Percentiles rank a stretch among this genome's conserved stretches.
These are phyloP conservation scores for Epithemia pelagica DNA, from an alignment of 108 stramenopile genomes.

Conservation along the genomic window DNA sequence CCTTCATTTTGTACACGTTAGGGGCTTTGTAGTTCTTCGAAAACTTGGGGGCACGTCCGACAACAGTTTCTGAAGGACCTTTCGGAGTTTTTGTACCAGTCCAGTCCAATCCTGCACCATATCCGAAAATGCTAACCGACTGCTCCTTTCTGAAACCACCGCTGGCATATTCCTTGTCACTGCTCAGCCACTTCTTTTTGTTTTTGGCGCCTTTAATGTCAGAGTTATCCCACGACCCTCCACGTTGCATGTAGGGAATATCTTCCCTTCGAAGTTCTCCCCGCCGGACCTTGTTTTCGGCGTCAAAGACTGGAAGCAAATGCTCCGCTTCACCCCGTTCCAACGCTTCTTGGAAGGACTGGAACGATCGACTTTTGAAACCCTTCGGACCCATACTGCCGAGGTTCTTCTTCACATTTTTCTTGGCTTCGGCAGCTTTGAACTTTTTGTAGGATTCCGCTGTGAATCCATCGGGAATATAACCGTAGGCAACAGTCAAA, in stretches of 20 bases:
- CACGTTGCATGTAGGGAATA: slow-evolving; percentile 41
- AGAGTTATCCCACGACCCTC: slow-evolving; percentile 57
- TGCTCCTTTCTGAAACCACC: slow-evolving; percentile 80
- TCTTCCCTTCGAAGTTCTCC: slow-evolving; percentile 68
- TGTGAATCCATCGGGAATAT: slow-evolving; percentile 78
- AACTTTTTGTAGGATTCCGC: slow-evolving; percentile 61
- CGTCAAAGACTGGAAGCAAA: slow-evolving; percentile 62
- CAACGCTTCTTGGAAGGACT: slow-evolving; percentile 75
- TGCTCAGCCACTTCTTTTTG: slow-evolving; percentile 51
- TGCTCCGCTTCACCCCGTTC: slow-evolving; percentile 70
- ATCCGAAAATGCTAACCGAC: slow-evolving; percentile 66
- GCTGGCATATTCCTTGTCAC: slow-evolving; percentile 60
- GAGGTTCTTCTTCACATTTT: slow-evolving; percentile 39
- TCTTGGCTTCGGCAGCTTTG: slow-evolving; percentile 55
- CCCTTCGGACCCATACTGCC: slow-evolving; percentile 63
- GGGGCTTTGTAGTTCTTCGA: slow-evolving; percentile 78
- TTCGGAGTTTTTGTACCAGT: slow-evolving; percentile 39
- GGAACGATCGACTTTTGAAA: slow-evolving; percentile 69
- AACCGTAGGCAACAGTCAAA: slow-evolving; percentile 6
- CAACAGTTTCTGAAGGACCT: slow-evolving; percentile 31
- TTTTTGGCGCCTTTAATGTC: slow-evolving; percentile 53
- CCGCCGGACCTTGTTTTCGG: slow-evolving; percentile 43
- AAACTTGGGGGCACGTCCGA: slow-evolving; percentile 44
- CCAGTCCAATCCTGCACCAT: slow-evolving; percentile 78
- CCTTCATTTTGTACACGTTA: slow-evolving; percentile 48